Evolutionary conservation across 495 filamentous ascomycete species (phyloP).

Genomic region (Melanomma pulvis-pyrius): DNA sequence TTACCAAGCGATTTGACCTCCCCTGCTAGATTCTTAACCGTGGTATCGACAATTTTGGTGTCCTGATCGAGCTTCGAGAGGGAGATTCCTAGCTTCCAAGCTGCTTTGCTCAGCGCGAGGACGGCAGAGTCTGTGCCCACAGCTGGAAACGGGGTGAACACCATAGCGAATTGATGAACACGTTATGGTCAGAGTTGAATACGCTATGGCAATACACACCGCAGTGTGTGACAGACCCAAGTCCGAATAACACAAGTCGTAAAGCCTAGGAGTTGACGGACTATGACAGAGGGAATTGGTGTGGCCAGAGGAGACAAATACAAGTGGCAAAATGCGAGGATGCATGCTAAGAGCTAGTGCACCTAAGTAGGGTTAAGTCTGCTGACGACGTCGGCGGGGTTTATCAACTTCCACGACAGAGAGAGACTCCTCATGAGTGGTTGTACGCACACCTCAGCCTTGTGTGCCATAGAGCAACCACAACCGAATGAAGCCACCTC

Average conservation of each 20-base stretch:
- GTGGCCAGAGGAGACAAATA: no score
- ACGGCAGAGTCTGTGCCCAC: conserved; percentile 36
- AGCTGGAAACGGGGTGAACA: conserved; percentile 17
- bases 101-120: conserved; percentile 41
- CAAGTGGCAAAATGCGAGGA: no score
- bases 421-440: not conserved
- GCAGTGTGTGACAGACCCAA: not conserved
- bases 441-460: not conserved
- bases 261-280: not conserved
- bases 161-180: conserved; percentile 15
- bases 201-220: not conserved
- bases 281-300: no score
- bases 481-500: not conserved
- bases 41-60: conserved; percentile 33
- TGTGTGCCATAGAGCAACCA: not conserved
- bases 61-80: conserved; percentile 40
- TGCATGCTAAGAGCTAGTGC: no score
- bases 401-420: not conserved
- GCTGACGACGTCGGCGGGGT: no score
- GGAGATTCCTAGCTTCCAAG: conserved; percentile 40
- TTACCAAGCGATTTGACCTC: conserved; percentile 38
- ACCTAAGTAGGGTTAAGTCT: no score
- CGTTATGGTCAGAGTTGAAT: conserved; percentile 3
- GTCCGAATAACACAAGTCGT: conserved; percentile 3
- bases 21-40: conserved; percentile 29